phyloP scores from a whole-genome alignment of 2,329 filamentous ascomycete species.

The Lachnellula suecica region DNA sequence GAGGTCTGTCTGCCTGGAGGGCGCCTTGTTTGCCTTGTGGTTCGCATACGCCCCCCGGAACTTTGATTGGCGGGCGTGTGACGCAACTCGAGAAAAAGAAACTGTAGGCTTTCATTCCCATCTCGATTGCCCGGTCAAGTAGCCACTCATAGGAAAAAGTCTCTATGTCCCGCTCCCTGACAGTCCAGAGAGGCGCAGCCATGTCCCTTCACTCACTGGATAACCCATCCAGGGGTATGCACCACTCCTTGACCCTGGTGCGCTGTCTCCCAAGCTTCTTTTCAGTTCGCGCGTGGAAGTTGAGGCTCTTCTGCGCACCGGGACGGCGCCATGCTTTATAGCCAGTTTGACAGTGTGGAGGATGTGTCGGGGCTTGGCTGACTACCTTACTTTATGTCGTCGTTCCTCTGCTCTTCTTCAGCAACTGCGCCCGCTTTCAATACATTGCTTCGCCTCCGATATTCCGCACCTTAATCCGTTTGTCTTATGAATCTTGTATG shows the following conservation, averaged over 20 bases:
- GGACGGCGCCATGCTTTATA: slow-evolving; percentile 4
- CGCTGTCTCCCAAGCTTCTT: slow-evolving; percentile 3
- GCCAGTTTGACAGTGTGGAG: slow-evolving; percentile 3
- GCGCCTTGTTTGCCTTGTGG: slow-evolving; percentile 22
- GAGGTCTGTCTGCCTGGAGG: slow-evolving; percentile 14
- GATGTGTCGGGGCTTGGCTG: slow-evolving; percentile 17
- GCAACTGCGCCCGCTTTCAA: slow-evolving; percentile 12
- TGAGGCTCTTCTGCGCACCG: slow-evolving; percentile 15
- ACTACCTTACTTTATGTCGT: slow-evolving; percentile 11
- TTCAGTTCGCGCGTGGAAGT: background rate
- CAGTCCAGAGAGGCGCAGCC: slow-evolving; percentile 13
- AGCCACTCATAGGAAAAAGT: background rate
- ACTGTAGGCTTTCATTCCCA: slow-evolving; percentile 1
- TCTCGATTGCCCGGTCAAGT: slow-evolving; percentile 5
- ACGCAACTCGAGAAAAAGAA: slow-evolving; percentile 2
- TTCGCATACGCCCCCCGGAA: background rate
- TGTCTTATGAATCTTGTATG: slow-evolving; percentile 13
- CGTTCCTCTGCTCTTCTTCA: slow-evolving; percentile 3
- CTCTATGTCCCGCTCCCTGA: background rate
- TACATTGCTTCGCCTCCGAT: slow-evolving; percentile 18
- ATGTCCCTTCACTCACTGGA: background rate
- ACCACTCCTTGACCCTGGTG: slow-evolving; percentile 6
- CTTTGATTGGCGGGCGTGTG: background rate
- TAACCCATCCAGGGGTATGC: slow-evolving; percentile 10
- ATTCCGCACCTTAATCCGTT: slow-evolving; percentile 4